Base-by-base conservation (phyloP, 2,329 filamentous ascomycete species). In the Fusarium sp. region DNA sequence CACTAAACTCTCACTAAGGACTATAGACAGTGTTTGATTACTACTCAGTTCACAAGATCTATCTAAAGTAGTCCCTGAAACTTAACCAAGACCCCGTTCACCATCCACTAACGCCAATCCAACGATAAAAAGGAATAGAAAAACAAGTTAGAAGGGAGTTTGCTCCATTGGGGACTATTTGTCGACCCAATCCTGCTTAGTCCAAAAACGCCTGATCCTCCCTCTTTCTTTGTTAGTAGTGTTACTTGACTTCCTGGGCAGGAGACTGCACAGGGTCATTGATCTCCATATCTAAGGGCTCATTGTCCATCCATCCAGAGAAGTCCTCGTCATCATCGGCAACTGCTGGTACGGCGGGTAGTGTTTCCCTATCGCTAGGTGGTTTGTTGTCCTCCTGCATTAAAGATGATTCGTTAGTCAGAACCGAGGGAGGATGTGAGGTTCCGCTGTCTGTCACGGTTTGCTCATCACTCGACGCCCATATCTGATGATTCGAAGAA, bases 291-390 rank as follows among this genome's bases (percentile, higher is more conserved):
- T 75, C 74, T 39, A 73, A 59, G 17, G 71, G 48, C 41, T 75
- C 75, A 22, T 78, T 73, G 50, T 78, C 77, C 67, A 79, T 72
- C 78, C 78, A 79, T 15, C 76, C 77, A 17, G 78, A 78, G 52
- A 75, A 80, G 47, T 77, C 76, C 15, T 79, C 76, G 2, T 78
- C 75, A 3, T 78, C 77, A 6, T 76, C 73, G 7, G 66, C 70
- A 17, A 23, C 56, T 19, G 55, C 56, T 17, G 68, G 46, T 7
- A 65, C 59, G 4, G 65, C 65, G 4, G 74, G 63, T 17, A 70
- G 8, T 20, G 71, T 59, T 44, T 69, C 43, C 23, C 71, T 25
- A 19, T 48, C 44, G 23, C 32, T 44, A 33, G 30, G 15, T 56
- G 56, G 22, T 30, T 58, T 45, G 20, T 47, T 46, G 32, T 62